Percentiles rank a stretch among this genome's conserved stretches.
These are phyloP conservation scores for Neurospora sp. DNA, from an alignment of 495 filamentous ascomycete species.

Conservation along the genomic window DNA sequence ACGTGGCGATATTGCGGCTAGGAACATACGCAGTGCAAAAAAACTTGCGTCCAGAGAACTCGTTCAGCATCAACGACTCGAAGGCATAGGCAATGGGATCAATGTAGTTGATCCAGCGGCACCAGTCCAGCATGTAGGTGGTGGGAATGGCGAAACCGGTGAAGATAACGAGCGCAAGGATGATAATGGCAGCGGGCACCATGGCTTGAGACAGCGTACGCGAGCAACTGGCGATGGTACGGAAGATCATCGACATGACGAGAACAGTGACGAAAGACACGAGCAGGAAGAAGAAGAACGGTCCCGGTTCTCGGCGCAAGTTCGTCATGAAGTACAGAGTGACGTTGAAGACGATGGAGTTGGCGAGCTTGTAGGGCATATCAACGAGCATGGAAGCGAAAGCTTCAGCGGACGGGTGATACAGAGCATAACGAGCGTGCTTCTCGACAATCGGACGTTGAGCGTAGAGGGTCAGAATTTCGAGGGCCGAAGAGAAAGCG, in stretches of 20 bases:
- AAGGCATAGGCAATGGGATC: constrained; percentile 83
- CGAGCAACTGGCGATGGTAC: constrained; percentile 71
- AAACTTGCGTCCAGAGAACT: constrained; percentile 62
- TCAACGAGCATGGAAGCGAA: constrained; percentile 76
- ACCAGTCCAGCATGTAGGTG: constrained; percentile 69
- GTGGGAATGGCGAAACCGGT: constrained; percentile 83
- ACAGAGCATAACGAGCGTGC: constrained; percentile 80
- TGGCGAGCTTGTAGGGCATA: constrained; percentile 56
- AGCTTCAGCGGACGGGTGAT: constrained; percentile 83
- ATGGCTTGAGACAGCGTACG: constrained; percentile 73
- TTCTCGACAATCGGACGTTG: constrained; percentile 92
- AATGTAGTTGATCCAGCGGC: constrained; percentile 79
- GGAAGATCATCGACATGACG: constrained; percentile 73
- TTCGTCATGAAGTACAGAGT: constrained; percentile 83
- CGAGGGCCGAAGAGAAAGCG: constrained; percentile 67
- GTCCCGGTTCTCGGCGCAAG: constrained; percentile 60
- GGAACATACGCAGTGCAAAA: constrained; percentile 55
- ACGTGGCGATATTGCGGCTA: constrained; percentile 28
- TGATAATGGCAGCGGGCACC: constrained; percentile 72
- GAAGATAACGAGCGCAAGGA: constrained; percentile 75
- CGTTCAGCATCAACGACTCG: constrained; percentile 83
- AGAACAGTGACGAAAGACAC: constrained; percentile 58
- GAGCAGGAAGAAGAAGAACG: constrained; percentile 76
- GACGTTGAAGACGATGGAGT: constrained; percentile 48
- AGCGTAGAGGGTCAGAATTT: constrained; percentile 74